Base-by-base conservation (phyloP, 805 yeast genomes). In the Kluyveromyces nonfermentans region DNA sequence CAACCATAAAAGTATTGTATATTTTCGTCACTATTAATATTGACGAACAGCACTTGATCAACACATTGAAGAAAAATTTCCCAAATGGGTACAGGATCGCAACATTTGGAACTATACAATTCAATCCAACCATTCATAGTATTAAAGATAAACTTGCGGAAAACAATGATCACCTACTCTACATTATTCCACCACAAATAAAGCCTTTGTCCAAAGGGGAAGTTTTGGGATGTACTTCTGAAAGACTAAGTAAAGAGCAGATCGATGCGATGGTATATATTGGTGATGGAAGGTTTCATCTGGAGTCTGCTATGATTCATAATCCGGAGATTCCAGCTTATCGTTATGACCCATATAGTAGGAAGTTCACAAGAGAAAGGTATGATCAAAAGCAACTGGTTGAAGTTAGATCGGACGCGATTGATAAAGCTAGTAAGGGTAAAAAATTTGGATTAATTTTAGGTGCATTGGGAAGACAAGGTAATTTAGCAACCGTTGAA, bases 381-480 rank as follows among this genome's bases (percentile, higher is more conserved):
- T 93, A 87, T 58, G 95, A 86, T 55, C 96, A 88, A 56, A 74
- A 77, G 42, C 93, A 89, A 61, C 71, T 93, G 81, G 77, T 81
- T 8, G 56, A 70, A 20, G 81, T 89, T 1, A 69, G 98, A 55
- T 67, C 77, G 25, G 81, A 76, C 35, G 97, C 97, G 1, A 74
- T 93, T 6, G 62, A 61, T 2, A 70, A 72, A 0, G 95, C 96
- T 0, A 52, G 57, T 25, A 46, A 50, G n/a, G 70, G 87, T 0
- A 70, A 74, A 44, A 82, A 78, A 31, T 74, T 93, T 21, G 98
- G 97, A 0, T 68, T 93, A 16, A 83, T 93, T 16, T 66, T 93
- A 18, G 98, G 98, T 12, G 95, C 96, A 0, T 69, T 93, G 44
- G 98, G 98, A 1, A 76, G 98, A 55, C 98, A 93, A 68, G 98